Evolutionary conservation across 2,329 filamentous ascomycete genomes (phyloP), one percentile per base, ranked within the genome.

Genomic region (Mycogone perniciosa): DNA sequence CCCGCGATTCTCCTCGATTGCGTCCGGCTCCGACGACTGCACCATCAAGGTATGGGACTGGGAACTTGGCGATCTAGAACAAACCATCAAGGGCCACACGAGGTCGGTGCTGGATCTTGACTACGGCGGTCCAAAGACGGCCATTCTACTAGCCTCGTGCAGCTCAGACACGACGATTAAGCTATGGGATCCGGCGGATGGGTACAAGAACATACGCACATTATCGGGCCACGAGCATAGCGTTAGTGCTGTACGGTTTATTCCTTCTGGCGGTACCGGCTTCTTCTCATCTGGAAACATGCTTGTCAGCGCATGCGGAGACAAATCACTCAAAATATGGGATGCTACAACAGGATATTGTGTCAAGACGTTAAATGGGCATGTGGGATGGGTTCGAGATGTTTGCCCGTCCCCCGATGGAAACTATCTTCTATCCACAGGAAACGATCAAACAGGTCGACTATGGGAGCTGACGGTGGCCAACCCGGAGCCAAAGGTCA

Each of bases 1-100:
- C 66, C 91, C 91, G 0, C 78, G 93, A 31, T 96, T 95, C 69
- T 92, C 89, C 9, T 92, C 88, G 5, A 74, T 96, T 26, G 92
- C 91, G 10, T 93, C 89, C 0, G 91, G 88, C n/a, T 95, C 90
- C 5, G 91, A 96, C 66, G 92, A 96, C 67, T 88, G 82, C 50
- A 95, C 88, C 4, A 95, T 96, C 67, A 96, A 96, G 63, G 90
- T 96, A 52, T 96, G 91, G 91, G 91, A 96, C 64, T 96, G 90
- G 86, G 91, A 96, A 63, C 72, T 95, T 27, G 92, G 92, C 42
- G 91, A 96, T 68, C 76, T 95, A 4, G 90, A 96, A 67, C 76
- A 85, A 55, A 96, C 91, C 0, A 80, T 96, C 52, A 96, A 96
- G 65, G 90, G 89, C 1, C 91, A 96, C 63, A 96, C 90, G 6